Evolutionary conservation across 305 asterid species (phyloP).

Genomic region (Ilex paraguariensis): DNA sequence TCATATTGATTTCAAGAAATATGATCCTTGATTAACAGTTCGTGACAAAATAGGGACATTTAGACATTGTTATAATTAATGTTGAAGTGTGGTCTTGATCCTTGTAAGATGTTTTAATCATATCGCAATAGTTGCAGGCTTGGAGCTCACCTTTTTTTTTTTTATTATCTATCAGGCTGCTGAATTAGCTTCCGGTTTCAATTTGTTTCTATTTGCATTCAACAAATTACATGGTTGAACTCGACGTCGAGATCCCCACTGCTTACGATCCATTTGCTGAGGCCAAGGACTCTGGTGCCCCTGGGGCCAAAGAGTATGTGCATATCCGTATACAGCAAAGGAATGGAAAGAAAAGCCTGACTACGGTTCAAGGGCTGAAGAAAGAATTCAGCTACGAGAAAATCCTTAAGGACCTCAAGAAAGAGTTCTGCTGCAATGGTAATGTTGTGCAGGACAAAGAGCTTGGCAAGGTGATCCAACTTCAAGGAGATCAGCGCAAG

Average conservation of each 20-base stretch:
- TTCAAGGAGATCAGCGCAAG: slow-evolving; percentile 87
- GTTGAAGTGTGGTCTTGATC: no score
- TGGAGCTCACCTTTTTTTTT: no score
- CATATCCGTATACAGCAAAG: slow-evolving; percentile 85
- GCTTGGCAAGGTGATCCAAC: slow-evolving; percentile 73
- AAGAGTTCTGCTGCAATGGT: slow-evolving; percentile 86
- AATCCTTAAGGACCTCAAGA: slow-evolving; percentile 66
- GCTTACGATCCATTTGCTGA: slow-evolving; percentile 80
- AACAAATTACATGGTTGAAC: slow-evolving; percentile 65
- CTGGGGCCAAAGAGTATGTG: slow-evolving; percentile 72
- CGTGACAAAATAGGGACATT: no score
- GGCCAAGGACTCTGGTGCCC: slow-evolving; percentile 51
- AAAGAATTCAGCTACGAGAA: slow-evolving; percentile 66
- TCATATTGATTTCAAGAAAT: no score
- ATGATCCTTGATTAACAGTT: no score
- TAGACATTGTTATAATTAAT: no score
- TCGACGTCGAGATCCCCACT: slow-evolving; percentile 51
- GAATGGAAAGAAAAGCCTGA: slow-evolving; percentile 77
- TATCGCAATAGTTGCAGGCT: no score
- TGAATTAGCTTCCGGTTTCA: neutral
- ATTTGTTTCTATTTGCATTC: neutral
- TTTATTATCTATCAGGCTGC: neutral
- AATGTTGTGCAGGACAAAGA: slow-evolving; percentile 71
- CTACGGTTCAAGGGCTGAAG: slow-evolving; percentile 69
- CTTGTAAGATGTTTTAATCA: no score